A percentile compares a stretch with the other conserved stretches of the same genome.
phyloP scores from a whole-genome alignment of 371 early-diverging fungal species.

The Syncephalastrum monosporum region DNA sequence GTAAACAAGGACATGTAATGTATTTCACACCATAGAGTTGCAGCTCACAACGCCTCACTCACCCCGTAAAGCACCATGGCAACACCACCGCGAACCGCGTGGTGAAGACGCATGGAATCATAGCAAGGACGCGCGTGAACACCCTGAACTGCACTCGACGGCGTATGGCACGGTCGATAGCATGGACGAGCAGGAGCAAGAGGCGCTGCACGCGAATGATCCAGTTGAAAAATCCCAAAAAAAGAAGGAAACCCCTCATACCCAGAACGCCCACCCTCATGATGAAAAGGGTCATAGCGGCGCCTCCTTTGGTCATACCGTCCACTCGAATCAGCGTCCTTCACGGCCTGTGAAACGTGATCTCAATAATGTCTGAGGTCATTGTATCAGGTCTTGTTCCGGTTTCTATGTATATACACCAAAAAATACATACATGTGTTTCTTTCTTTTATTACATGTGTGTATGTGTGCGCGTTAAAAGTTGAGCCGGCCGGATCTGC shows the following conservation, averaged over 20 bases:
- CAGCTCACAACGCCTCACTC: background rate
- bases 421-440: too few relatives aligned
- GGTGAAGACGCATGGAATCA: slow-evolving; percentile 39
- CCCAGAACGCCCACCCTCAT: background rate
- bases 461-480: too few relatives aligned
- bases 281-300: background rate
- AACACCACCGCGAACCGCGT: slow-evolving; percentile 13
- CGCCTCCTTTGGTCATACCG: slow-evolving; percentile 15
- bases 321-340: background rate
- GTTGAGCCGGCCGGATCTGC: too few relatives aligned
- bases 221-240: slow-evolving; percentile 1
- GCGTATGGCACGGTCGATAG: slow-evolving; percentile 36
- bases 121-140: slow-evolving; percentile 24
- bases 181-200: slow-evolving; percentile 10
- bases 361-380: slow-evolving; percentile 12
- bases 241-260: background rate
- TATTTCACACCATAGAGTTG: background rate
- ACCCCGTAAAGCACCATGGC: slow-evolving; percentile 17
- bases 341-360: slow-evolving; percentile 19
- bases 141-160: slow-evolving; percentile 34
- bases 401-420: too few relatives aligned
- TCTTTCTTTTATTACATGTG: too few relatives aligned
- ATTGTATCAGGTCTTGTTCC: background rate
- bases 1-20: slow-evolving; percentile 3
- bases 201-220: background rate